Evolutionary conservation across 306 rosid genomes (phyloP).

Genomic region (Cicer yamashitae): DNA sequence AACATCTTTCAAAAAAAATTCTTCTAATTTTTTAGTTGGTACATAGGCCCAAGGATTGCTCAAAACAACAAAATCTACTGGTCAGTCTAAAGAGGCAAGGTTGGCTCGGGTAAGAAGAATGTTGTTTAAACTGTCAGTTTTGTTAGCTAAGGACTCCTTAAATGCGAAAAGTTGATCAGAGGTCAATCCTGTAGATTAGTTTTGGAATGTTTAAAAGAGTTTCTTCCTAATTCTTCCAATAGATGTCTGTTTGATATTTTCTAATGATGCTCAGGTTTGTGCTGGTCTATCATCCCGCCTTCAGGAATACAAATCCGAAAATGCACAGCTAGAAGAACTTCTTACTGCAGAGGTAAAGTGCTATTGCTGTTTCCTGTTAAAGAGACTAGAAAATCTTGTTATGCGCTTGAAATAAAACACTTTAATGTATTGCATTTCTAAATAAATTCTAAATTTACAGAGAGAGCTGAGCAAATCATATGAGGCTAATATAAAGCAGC

Average conservation of each 20-base stretch:
- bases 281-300: slow-evolving; percentile 97
- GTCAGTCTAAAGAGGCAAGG: slow-evolving; percentile 99
- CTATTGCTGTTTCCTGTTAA: slow-evolving; percentile 38
- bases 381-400: slow-evolving; percentile 34
- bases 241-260: slow-evolving; percentile 44
- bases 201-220: slow-evolving; percentile 14
- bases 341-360: slow-evolving; percentile 82
- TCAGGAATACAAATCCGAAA: slow-evolving; percentile 96
- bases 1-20: slow-evolving; percentile 34
- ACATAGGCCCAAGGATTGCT: slow-evolving; percentile 96
- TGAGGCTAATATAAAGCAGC: slow-evolving; percentile 84
- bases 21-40: slow-evolving; percentile 68
- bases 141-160: slow-evolving; percentile 34
- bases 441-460: slow-evolving; percentile 56
- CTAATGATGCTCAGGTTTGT: slow-evolving; percentile 72
- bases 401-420: slow-evolving; percentile 34
- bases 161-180: slow-evolving; percentile 27
- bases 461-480: slow-evolving; percentile 92
- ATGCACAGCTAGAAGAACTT: slow-evolving; percentile 98
- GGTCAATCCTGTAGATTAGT: slow-evolving; percentile 36
- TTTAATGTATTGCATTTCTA: slow-evolving; percentile 5
- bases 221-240: slow-evolving; percentile 42
- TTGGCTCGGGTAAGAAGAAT: slow-evolving; percentile 87
- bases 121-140: slow-evolving; percentile 33
- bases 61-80: slow-evolving; percentile 82